A percentile compares a stretch with the other conserved stretches of the same genome.
phyloP scores from a whole-genome alignment of 164 flowering plant genomes.

The Tinospora cordifolia region DNA sequence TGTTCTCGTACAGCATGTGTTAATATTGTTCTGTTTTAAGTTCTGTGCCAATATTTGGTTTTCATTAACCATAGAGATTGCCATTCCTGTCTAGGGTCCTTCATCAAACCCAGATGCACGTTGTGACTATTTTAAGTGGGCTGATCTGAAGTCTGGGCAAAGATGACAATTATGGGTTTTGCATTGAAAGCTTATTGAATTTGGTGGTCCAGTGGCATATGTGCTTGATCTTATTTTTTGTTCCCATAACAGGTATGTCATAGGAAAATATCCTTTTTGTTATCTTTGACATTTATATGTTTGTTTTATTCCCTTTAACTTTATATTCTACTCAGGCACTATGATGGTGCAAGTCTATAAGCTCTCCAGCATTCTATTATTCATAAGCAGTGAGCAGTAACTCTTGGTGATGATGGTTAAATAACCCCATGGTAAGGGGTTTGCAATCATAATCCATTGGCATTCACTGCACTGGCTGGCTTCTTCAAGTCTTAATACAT shows the following conservation, averaged over 20 bases:
- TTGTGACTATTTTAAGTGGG: conserved; percentile 87
- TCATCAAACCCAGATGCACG: conserved; percentile 84
- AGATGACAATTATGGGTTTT: conserved; percentile 11
- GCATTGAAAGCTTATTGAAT: neutral
- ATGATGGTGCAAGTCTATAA: no score
- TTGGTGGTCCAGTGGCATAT: neutral
- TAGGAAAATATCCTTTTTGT: neutral
- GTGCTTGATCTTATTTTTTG: neutral
- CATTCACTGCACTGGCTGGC: no score
- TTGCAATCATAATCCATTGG: no score
- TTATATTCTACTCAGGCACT: neutral
- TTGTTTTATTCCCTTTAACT: neutral
- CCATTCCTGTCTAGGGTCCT: conserved; percentile 63
- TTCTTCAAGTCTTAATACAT: no score
- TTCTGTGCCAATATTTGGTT: neutral
- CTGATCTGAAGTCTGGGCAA: conserved; percentile 40
- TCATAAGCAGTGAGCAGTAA: no score
- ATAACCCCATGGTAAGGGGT: no score
- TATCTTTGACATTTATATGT: neutral
- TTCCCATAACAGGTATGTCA: neutral
- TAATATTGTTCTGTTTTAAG: neutral
- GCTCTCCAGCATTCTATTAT: no score
- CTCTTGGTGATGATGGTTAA: no score
- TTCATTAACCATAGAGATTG: neutral
- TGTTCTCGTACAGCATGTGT: neutral